A percentile compares a stretch with the other conserved stretches of the same genome.
Conservation (phyloP, 2,329 filamentous ascomycete genomes). For the Penicillium fuscoglaucum region DNA sequence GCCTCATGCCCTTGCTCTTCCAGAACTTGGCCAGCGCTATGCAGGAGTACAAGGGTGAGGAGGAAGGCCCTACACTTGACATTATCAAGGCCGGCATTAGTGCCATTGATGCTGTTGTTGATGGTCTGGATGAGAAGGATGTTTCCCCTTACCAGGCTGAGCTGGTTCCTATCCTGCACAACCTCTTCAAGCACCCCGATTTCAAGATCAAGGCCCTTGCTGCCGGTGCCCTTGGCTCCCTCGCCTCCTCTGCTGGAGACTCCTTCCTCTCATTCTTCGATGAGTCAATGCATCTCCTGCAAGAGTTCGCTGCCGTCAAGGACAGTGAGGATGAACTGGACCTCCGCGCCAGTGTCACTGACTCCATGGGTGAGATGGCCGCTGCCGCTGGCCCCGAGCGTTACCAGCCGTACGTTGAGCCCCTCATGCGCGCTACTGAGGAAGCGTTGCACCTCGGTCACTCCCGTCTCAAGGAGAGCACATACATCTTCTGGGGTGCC, state of each 20-base stretch:
- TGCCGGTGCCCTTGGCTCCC: conserved; percentile 84
- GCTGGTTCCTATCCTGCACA: conserved; percentile 80
- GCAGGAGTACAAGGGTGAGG: conserved; percentile 62
- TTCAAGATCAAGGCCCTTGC: conserved; percentile 87
- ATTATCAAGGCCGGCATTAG: conserved; percentile 89
- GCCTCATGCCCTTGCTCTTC: conserved; percentile 78
- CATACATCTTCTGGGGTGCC: conserved; percentile 94
- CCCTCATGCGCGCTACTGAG: conserved; percentile 88
- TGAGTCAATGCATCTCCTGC: conserved; percentile 84
- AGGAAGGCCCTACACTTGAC: conserved; percentile 72
- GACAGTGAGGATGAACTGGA: conserved; percentile 87
- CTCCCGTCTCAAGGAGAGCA: conserved; percentile 88
- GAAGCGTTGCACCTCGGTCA: conserved; percentile 87
- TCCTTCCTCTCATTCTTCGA: conserved; percentile 90
- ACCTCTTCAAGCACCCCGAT: conserved; percentile 79
- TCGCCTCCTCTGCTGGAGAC: conserved; percentile 79
- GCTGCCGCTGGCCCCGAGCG: conserved; percentile 78
- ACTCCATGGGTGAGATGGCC: conserved; percentile 91
- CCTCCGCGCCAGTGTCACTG: conserved; percentile 83
- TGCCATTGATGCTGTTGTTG: conserved; percentile 87
- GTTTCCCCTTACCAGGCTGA: conserved; percentile 79
- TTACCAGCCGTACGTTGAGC: conserved; percentile 88
- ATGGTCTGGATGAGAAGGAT: conserved; percentile 72
- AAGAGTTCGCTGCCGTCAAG: conserved; percentile 80
- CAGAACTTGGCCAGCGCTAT: conserved; percentile 85